phyloP scores from a whole-genome alignment of 2,329 filamentous ascomycete genomes.

The Stachybotrys elegans region DNA sequence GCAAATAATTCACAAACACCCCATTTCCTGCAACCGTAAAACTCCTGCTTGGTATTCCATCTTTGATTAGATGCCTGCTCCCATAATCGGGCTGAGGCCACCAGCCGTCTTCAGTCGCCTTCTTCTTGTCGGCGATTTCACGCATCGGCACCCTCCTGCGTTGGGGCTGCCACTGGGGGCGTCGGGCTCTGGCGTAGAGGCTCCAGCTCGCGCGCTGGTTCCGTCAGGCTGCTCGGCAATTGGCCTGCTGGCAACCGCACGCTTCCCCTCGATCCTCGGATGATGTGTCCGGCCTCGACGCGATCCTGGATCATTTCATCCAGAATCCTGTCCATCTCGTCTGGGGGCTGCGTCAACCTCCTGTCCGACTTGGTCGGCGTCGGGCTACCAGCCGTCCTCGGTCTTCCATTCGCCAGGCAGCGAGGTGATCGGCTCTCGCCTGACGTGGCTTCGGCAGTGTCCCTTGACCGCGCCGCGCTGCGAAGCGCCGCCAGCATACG shows the following conservation, averaged over 20 bases:
- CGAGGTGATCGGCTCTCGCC: conserved; percentile 26
- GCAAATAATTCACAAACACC: conserved; percentile 19
- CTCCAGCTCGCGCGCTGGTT: conserved; percentile 31
- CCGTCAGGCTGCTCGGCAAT: conserved; percentile 30
- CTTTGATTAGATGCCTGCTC: too few species aligned
- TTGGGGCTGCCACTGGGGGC: background rate
- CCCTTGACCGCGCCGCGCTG: conserved; percentile 78
- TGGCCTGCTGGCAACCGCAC: conserved; percentile 51
- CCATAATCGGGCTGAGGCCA: too few species aligned
- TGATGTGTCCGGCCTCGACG: conserved; percentile 69
- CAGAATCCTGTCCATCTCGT: conserved; percentile 88
- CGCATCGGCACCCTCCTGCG: background rate
- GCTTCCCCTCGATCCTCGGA: conserved; percentile 63
- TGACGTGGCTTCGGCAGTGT: conserved; percentile 60
- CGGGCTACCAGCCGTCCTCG: conserved; percentile 10
- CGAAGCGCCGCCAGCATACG: conserved; percentile 85
- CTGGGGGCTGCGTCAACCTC: conserved; percentile 64
- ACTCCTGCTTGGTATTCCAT: too few species aligned
- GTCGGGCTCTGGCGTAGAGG: conserved; percentile 32
- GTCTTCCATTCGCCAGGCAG: too few species aligned
- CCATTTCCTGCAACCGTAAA: too few species aligned
- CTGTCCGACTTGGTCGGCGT: conserved; percentile 26
- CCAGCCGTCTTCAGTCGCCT: too few species aligned
- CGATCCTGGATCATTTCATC: conserved; percentile 95
- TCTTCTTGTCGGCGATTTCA: too few species aligned